These are phyloP conservation scores for Pelargonium fulgidum DNA, from an alignment of 441 rosid genomes.

Conservation along the genomic window DNA sequence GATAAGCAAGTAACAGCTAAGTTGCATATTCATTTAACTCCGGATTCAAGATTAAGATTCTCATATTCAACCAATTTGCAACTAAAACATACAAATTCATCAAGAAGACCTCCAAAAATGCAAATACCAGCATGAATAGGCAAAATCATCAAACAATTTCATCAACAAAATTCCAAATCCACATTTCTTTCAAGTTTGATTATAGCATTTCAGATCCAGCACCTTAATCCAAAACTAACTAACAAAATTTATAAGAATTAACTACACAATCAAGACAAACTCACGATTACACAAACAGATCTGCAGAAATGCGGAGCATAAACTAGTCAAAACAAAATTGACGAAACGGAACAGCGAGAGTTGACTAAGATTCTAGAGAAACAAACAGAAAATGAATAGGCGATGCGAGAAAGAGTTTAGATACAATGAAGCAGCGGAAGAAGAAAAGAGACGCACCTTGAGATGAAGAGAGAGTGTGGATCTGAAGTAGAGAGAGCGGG, in stretches of 20 bases:
- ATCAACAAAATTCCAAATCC: too few relatives aligned
- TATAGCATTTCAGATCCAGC: background rate
- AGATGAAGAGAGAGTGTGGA: background rate
- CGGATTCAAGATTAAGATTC: too few relatives aligned
- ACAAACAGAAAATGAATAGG: background rate
- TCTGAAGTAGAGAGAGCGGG: background rate
- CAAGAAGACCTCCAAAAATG: too few relatives aligned
- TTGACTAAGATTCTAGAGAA: background rate
- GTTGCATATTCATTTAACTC: too few relatives aligned
- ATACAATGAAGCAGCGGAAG: background rate
- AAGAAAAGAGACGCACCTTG: conserved; percentile 2
- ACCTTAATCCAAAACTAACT: background rate
- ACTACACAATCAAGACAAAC: background rate
- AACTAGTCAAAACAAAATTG: too few relatives aligned
- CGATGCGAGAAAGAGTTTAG: background rate
- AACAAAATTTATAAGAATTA: background rate
- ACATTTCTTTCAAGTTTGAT: too few relatives aligned
- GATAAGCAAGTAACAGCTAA: too few relatives aligned
- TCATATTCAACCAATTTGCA: too few relatives aligned
- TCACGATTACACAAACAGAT: background rate
- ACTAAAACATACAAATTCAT: too few relatives aligned
- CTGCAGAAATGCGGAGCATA: background rate
- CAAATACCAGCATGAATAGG: too few relatives aligned
- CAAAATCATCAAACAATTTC: too few relatives aligned
- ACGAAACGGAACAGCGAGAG: background rate